Evolutionary conservation across 2,329 filamentous ascomycete genomes (phyloP), one percentile per base, ranked within the genome.

Genomic region (Neopestalotiopsis sp.): DNA sequence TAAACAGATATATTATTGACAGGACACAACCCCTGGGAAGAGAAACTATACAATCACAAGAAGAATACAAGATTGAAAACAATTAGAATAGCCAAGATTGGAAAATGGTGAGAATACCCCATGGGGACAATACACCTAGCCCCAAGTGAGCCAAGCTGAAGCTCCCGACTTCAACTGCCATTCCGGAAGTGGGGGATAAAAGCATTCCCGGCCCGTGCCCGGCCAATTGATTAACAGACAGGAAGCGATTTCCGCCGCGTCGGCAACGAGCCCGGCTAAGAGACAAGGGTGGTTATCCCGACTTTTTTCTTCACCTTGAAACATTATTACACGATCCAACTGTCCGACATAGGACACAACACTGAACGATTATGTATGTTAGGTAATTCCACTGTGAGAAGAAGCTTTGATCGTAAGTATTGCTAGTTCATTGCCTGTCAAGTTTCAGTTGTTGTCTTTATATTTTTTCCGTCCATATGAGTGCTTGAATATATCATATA

Each of bases 181-280:
- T 67, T 66, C 65, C 59, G 38, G 40, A 45, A 63, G 49, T 57
- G 68, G 68, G 68, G 68, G 68, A 67, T 69, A 69, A 69, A 69
- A 28, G 57, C 65, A 69, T 52, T 60, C 56, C 68, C 68, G 68
- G 57, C 20, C 52, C 62, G 57, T 52, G 17, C 34, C 61, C 28
- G 40, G 20, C 61, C 61, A 45, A 64, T 49, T 59, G 45, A 52
- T 52, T 52, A 52, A n/a, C 14, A 52, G 32, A 40, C 28, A 10
- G 28, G 32, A 34, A 34, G 28, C 59, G 34, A 61, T 61, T 61
- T 34, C 57, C 59, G 32, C 59, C 30, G n/a, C 32, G 34, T 38
- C 59, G 59, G 59, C 59, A 61, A 61, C 59, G 59, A 20, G 9
- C 32, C 59, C 59, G 59, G 59, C 59, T 34, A 61, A 7, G n/a